Evolutionary conservation across 306 rosid species (phyloP).

Genomic region (Casuarina cunninghamiana): DNA sequence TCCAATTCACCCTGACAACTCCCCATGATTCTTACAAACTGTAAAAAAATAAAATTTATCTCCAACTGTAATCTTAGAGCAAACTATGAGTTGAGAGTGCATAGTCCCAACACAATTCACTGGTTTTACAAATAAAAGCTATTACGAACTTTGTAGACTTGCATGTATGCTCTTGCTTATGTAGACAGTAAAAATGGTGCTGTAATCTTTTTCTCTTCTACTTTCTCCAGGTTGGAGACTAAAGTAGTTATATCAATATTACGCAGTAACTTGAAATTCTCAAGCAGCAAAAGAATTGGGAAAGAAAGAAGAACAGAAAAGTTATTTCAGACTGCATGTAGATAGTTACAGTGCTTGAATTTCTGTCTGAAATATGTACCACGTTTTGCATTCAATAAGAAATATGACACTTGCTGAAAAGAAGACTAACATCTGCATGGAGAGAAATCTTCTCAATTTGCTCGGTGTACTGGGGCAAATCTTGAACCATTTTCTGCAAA

Average conservation of each 20-base stretch:
- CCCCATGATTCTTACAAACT: slow-evolving; percentile 12
- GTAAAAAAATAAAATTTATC: neutral
- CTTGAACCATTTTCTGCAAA: slow-evolving; percentile 97
- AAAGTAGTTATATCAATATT: neutral
- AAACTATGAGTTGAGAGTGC: neutral
- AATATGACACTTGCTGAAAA: slow-evolving; percentile 5
- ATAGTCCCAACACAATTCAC: neutral
- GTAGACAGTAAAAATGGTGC: neutral
- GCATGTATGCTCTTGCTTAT: neutral
- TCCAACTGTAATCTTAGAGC: neutral
- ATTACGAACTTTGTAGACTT: neutral
- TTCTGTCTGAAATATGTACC: neutral
- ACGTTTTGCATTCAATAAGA: neutral
- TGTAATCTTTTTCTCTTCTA: neutral
- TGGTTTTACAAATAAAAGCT: neutral
- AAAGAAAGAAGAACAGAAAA: neutral
- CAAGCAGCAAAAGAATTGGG: neutral
- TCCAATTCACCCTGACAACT: slow-evolving; percentile 3
- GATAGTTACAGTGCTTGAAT: neutral
- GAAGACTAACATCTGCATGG: slow-evolving; percentile 78
- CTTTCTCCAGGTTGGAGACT: neutral
- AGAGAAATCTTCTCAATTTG: slow-evolving; percentile 92
- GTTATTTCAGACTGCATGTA: neutral
- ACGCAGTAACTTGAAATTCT: neutral
- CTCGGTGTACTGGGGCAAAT: slow-evolving; percentile 93